Evolutionary conservation across 73 alveolate species (phyloP).

Genomic region (Paramecium biaurelia): DNA sequence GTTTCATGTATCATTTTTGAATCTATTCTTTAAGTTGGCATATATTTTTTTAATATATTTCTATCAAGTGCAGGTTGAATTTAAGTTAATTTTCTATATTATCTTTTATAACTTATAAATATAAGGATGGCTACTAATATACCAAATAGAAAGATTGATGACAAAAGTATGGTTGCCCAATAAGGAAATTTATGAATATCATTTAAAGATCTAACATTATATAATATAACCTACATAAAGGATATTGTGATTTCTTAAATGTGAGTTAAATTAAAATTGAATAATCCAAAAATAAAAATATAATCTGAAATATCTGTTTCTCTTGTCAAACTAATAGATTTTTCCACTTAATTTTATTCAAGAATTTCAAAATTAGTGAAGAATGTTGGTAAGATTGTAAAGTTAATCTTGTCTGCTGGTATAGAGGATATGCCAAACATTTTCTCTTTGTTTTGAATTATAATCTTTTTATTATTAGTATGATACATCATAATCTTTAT

Average conservation of each 20-base stretch:
- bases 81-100: not conserved
- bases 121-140: not conserved
- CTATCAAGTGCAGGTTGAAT: not conserved
- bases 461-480: not conserved
- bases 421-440: not conserved
- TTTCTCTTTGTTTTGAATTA: not conserved
- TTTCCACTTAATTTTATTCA: not conserved
- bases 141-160: not conserved
- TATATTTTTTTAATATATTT: not conserved
- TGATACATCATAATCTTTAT: not conserved
- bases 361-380: not conserved
- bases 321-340: not conserved
- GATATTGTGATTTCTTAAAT: not conserved
- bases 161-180: not conserved
- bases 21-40: not conserved
- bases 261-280: not conserved
- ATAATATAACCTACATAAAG: not conserved
- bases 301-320: not conserved
- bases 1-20: not conserved
- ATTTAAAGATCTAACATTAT: not conserved
- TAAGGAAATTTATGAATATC: not conserved
- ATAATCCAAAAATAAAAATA: not conserved
- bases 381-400: not conserved
- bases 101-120: not conserved
- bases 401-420: not conserved